These are phyloP conservation scores for Paspalum notatum DNA, from an alignment of 176 grass and related monocot species.

Conservation along the genomic window DNA sequence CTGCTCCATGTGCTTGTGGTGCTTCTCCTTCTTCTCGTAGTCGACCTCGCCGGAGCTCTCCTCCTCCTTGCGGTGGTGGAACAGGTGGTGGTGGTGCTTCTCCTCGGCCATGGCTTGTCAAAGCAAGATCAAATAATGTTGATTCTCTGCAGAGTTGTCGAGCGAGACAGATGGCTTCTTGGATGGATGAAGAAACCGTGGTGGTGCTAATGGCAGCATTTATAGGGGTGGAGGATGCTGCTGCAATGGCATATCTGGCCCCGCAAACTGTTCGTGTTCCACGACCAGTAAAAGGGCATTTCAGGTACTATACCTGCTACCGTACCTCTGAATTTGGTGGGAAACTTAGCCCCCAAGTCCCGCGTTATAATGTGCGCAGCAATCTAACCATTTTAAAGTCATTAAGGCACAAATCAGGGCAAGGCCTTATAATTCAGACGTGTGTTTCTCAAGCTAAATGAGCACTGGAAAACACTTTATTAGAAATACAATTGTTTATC, in stretches of 20 bases:
- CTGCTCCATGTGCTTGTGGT: slow-evolving; percentile 77
- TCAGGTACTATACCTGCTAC: background rate
- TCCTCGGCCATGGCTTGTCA: slow-evolving; percentile 49
- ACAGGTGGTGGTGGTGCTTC: slow-evolving; percentile 75
- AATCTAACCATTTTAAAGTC: background rate
- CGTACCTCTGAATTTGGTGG: background rate
- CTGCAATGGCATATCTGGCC: background rate
- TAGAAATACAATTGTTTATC: too few relatives aligned
- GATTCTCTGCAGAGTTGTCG: background rate
- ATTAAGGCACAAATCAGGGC: background rate
- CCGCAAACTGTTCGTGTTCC: background rate
- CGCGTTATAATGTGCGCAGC: background rate
- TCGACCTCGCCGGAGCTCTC: slow-evolving; percentile 40
- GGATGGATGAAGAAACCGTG: background rate
- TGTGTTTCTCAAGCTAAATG: too few relatives aligned
- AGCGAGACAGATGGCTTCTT: background rate
- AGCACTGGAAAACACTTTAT: too few relatives aligned
- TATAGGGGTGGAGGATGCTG: background rate
- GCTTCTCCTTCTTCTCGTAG: slow-evolving; percentile 68
- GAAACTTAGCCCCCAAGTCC: background rate
- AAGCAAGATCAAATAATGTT: background rate
- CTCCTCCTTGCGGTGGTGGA: slow-evolving; percentile 58
- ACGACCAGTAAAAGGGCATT: background rate
- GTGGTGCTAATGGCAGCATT: background rate
- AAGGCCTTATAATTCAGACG: too few relatives aligned